Evolutionary conservation across 2,329 filamentous ascomycete genomes (phyloP).

Genomic region (Fusarium nurragi): DNA sequence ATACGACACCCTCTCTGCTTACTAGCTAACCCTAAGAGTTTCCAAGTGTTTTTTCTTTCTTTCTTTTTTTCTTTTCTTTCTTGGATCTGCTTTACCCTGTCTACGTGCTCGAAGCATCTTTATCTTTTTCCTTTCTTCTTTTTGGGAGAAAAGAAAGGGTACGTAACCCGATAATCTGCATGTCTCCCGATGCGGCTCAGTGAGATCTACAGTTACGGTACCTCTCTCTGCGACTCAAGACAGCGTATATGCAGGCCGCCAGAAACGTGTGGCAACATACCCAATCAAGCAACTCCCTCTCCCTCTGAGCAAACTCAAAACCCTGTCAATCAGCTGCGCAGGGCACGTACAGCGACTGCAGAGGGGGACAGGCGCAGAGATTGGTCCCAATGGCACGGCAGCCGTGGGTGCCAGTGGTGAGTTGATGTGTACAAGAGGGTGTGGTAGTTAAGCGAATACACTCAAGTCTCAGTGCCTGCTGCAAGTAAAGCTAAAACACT

Average conservation of each 20-base stretch:
- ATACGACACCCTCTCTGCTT: background rate
- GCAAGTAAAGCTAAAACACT: background rate
- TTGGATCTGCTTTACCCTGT: background rate
- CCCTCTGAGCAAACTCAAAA: background rate
- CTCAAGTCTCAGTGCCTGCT: background rate
- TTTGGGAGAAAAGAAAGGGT: background rate
- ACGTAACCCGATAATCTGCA: constrained; percentile 1
- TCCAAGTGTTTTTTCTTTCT: too few relatives aligned
- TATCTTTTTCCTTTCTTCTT: background rate
- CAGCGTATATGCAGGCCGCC: constrained; percentile 26
- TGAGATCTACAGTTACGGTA: constrained; percentile 16
- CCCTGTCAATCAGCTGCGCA: constrained; percentile 19
- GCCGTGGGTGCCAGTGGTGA: background rate
- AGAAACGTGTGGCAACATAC: constrained; percentile 8
- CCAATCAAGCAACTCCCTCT: background rate
- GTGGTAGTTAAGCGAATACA: background rate
- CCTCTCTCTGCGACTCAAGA: background rate
- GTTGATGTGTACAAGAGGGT: constrained; percentile 5
- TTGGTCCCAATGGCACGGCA: constrained; percentile 1
- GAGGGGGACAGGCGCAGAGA: background rate
- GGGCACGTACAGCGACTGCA: background rate
- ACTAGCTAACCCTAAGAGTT: too few relatives aligned
- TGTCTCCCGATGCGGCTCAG: constrained; percentile 28
- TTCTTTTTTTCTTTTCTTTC: too few relatives aligned
- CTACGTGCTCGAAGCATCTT: too few relatives aligned